Base-by-base conservation (phyloP, 148 eudicot genomes). In the Vaccinium macrocarpon region DNA sequence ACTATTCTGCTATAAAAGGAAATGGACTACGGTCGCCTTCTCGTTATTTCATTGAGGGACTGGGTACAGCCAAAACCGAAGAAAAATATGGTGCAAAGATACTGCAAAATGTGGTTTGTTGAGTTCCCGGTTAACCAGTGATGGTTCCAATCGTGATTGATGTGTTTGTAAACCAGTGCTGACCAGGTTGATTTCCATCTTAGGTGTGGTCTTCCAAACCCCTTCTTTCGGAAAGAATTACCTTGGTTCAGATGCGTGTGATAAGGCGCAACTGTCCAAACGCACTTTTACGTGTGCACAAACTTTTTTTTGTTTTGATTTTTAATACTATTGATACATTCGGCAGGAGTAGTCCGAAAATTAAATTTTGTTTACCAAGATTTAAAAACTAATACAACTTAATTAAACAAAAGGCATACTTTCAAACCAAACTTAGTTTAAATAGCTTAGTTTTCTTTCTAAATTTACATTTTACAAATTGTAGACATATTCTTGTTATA, bases 11-110 rank as follows among this genome's bases (percentile, higher is more conserved):
- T 12, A 12, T 80, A 50, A 6, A 59, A 29, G 5, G 19, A n/a
- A 80, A 80, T 80, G 70, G 82, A 80, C 82, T 80, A 80, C 61
- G 72, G 51, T 11, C 82, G 82, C 1, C 66, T 80, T 55, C 13
- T 80, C 51, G 82, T 80, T 19, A 80, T 80, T 32, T 80, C 71
- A 35, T n/a, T 80, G 12, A n/a, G 82, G 82, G 35, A 80, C 82
- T 59, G 82, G 82, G 72, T 14, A 27, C 72, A 3, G 13, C 70
- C 4, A 56, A 80, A 42, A 4, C n/a, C 1, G 71, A 80, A 21
- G 82, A 80, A 25, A 59, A 59, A 35, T 59, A 19, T 57, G 13
- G 10, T 59, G 82, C 82, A 19, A 59, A 21, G 72, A 59, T 29
- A 52, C 82, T 57, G 82, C 72, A 4, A 80, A 80, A 57, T 80